These are phyloP conservation scores for Rutstroemia sp. DNA, from an alignment of 2,329 filamentous ascomycete species.

Conservation along the genomic window DNA sequence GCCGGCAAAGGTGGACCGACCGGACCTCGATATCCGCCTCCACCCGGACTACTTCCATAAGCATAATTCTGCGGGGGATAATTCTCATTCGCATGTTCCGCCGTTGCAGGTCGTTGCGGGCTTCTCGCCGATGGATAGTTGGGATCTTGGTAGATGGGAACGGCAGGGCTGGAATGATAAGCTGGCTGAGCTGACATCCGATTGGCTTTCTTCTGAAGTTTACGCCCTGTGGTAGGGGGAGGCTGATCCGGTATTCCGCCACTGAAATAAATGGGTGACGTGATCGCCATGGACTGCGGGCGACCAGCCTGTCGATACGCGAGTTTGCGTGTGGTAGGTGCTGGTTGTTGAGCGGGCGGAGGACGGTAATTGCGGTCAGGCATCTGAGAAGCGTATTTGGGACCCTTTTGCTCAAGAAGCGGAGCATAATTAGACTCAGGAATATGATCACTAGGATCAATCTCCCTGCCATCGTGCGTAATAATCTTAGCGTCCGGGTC, in stretches of 20 bases:
- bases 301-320: slow-evolving; percentile 41
- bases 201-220: slow-evolving; percentile 55
- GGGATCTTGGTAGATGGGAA: slow-evolving; percentile 27
- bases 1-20: slow-evolving; percentile 53
- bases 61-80: slow-evolving; percentile 22
- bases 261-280: slow-evolving; percentile 23
- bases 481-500: slow-evolving; percentile 64
- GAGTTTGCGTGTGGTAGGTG: slow-evolving; percentile 43
- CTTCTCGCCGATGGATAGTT: slow-evolving; percentile 11
- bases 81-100: slow-evolving; percentile 25
- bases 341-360: slow-evolving; percentile 40
- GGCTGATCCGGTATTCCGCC: slow-evolving; percentile 31
- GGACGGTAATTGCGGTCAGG: slow-evolving; percentile 34
- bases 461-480: slow-evolving; percentile 65
- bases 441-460: slow-evolving; percentile 75
- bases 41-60: slow-evolving; percentile 20
- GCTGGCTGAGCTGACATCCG: slow-evolving; percentile 24
- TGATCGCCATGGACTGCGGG: slow-evolving; percentile 38
- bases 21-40: slow-evolving; percentile 25
- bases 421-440: slow-evolving; percentile 44
- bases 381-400: slow-evolving; percentile 32
- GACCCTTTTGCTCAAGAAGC: slow-evolving; percentile 40
- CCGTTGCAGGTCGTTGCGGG: slow-evolving; percentile 22
- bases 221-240: slow-evolving; percentile 37
- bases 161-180: slow-evolving; percentile 24